These are phyloP conservation scores for Ganoderma lingzhi DNA, from an alignment of 1,284 basidiomycete genomes.

Conservation along the genomic window DNA sequence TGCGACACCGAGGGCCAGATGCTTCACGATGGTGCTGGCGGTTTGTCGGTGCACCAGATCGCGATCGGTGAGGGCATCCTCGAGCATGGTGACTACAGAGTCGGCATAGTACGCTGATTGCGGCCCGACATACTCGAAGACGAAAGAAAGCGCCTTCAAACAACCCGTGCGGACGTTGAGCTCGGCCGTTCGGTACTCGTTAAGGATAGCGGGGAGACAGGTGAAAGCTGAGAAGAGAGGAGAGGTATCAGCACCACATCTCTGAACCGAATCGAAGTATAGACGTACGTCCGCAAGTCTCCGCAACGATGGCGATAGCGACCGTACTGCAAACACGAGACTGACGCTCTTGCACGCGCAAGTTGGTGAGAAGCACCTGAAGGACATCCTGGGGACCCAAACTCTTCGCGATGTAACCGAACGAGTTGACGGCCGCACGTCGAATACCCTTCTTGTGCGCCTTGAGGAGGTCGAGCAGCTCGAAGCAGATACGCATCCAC, in stretches of 20 bases:
- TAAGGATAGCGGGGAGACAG: conserved; percentile 98
- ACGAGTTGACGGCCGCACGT: conserved; percentile 98
- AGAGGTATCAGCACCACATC: conserved; percentile 29
- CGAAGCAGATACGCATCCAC: conserved; percentile 99
- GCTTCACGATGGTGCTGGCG: conserved; percentile 98
- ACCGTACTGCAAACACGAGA: conserved; percentile 99
- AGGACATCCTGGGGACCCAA: conserved; percentile 99
- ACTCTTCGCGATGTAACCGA: conserved; percentile 99
- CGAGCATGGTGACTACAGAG: conserved; percentile 96
- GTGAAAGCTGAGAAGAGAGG: conserved; percentile 79
- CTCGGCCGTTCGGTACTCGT: conserved; percentile 98
- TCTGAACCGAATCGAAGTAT: conserved; percentile 12
- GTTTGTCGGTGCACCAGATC: conserved; percentile 99
- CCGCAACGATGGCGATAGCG: conserved; percentile 96
- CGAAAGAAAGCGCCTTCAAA: conserved; percentile 97
- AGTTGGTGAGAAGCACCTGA: conserved; percentile 94
- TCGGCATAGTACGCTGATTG: conserved; percentile 99
- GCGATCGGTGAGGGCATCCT: conserved; percentile 97
- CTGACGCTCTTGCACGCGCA: conserved; percentile 98
- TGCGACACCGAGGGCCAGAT: conserved; percentile 95
- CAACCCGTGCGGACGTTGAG: conserved; percentile 99
- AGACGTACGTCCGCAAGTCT: conserved; percentile 92
- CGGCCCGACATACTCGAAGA: conserved; percentile 99
- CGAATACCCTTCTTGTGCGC: conserved; percentile 99
- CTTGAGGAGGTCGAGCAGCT: conserved; percentile 95